Evolutionary conservation across 106 monocot species (phyloP), one percentile per base, ranked within the genome.

Genomic region (Allium sativum): DNA sequence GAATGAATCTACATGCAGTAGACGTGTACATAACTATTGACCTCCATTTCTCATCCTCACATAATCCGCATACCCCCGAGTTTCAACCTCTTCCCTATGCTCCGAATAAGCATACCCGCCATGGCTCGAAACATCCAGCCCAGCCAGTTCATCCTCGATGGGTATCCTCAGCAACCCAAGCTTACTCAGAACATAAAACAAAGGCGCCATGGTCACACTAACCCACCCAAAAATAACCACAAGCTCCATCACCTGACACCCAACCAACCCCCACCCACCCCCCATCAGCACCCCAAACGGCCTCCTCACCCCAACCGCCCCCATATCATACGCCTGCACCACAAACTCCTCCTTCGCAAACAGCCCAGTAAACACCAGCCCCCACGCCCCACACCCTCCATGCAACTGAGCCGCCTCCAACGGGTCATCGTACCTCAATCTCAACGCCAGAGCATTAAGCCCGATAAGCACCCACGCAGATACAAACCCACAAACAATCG

Each of bases 201-300:
- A 42, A 43, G 78, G 62, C 0, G 67, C 83, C 74, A 83, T 83
- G 52, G 78, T 75, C 44, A 66, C 3, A 62, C 75, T 78, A 21
- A 83, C 83, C 83, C 83, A 83, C 41, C 71, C 67, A 2, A 69
- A 42, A 41, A 75, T 60, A n/a, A 56, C 78, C 1, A 65, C 20
- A 15, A 78, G 17, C 58, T 75, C 77, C 52, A 74, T 72, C 14
- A 72, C 12, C 40, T 83, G 78, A 40, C 74, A 63, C 41, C 61
- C 76, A 12, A 76, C 20, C 57, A 73, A 64, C 8, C 70, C 82
- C 77, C 70, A 80, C 15, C 82, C 77, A 15, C 82, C 82, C 0
- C 82, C 82, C 82, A 82, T 74, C 21, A 82, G 21, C 53, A 82
- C 31, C 55, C 82, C 82, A 44, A 70, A 82, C 7, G 82, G 78